phyloP scores from a whole-genome alignment of 108 stramenopile species.

The Cylindrotheca fusiformis region DNA sequence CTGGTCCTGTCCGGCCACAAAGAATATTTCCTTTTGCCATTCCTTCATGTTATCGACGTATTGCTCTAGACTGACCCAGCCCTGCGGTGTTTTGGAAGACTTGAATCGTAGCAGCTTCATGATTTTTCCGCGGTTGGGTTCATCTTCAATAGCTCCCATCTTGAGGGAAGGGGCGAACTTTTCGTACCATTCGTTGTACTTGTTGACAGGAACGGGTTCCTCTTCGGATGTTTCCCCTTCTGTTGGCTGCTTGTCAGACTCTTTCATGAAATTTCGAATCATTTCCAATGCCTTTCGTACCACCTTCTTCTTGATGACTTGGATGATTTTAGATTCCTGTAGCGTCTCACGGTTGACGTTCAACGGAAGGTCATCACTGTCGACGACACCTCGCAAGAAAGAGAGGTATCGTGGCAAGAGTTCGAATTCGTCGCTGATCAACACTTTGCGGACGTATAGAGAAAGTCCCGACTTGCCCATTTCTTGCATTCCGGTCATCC shows the following conservation, averaged over 20 bases:
- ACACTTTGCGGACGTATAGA: slow-evolving; percentile 98
- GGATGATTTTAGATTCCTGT: slow-evolving; percentile 94
- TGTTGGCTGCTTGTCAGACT: slow-evolving; percentile 20
- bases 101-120: slow-evolving; percentile 95
- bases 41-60: slow-evolving; percentile 97
- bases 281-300: slow-evolving; percentile 97
- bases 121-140: slow-evolving; percentile 89
- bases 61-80: slow-evolving; percentile 73
- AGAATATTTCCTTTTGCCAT: slow-evolving; percentile 98
- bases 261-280: slow-evolving; percentile 82
- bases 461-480: slow-evolving; percentile 43
- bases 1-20: slow-evolving; percentile 86
- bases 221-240: slow-evolving; percentile 45
- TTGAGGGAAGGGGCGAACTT: slow-evolving; percentile 94
- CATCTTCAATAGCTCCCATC: slow-evolving; percentile 97
- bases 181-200: slow-evolving; percentile 95
- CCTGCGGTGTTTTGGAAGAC: slow-evolving; percentile 49
- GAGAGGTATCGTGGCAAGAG: slow-evolving; percentile 94
- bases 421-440: slow-evolving; percentile 98
- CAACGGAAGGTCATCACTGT: slow-evolving; percentile 99
- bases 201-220: slow-evolving; percentile 40
- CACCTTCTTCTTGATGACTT: slow-evolving; percentile 99
- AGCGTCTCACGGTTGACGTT: slow-evolving; percentile 99
- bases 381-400: slow-evolving; percentile 97
- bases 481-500: slow-evolving; percentile 48